A percentile compares a stretch with the other conserved stretches of the same genome.
Conservation (phyloP, 257 asterid species). For the Nicotiana sylvestris region DNA sequence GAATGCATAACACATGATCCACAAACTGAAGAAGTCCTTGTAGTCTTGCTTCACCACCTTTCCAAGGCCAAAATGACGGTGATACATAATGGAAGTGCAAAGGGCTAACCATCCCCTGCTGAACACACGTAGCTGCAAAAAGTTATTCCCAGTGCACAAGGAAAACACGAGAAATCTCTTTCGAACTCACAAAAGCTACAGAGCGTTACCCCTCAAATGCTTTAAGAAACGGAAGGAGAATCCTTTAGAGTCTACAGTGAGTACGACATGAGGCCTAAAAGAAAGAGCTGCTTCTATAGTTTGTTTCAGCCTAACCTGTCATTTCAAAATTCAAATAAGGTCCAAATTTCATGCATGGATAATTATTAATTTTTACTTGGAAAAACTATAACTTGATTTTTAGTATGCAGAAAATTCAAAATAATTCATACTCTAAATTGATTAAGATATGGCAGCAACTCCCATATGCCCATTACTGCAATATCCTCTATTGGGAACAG, state of each 20-base stretch:
- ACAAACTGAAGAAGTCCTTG: slow-evolving; percentile 61
- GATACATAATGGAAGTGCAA: slow-evolving; percentile 88
- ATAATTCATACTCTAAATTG: slow-evolving; percentile 52
- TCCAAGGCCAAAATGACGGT: slow-evolving; percentile 99
- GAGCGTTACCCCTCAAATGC: slow-evolving; percentile 57
- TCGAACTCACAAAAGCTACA: slow-evolving; percentile 10
- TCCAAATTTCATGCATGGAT: slow-evolving; percentile 11
- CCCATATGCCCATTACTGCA: slow-evolving; percentile 96
- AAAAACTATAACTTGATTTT: neutral
- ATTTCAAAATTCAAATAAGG: slow-evolving; percentile 16
- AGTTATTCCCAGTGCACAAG: slow-evolving; percentile 31
- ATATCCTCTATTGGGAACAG: slow-evolving; percentile 87
- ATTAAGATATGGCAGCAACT: slow-evolving; percentile 77
- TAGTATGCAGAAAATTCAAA: neutral
- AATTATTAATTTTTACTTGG: neutral
- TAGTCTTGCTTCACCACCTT: slow-evolving; percentile 88
- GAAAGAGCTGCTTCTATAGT: slow-evolving; percentile 62
- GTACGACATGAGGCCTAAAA: slow-evolving; percentile 82
- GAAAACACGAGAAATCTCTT: slow-evolving; percentile 7
- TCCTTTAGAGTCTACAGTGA: slow-evolving; percentile 92
- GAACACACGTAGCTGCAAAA: slow-evolving; percentile 67
- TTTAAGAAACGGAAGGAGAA: slow-evolving; percentile 87
- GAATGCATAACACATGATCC: slow-evolving; percentile 88
- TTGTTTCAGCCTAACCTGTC: slow-evolving; percentile 62
- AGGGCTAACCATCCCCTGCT: slow-evolving; percentile 42